Evolutionary conservation across 306 rosid genomes (phyloP).

Genomic region (Lupinus albus): DNA sequence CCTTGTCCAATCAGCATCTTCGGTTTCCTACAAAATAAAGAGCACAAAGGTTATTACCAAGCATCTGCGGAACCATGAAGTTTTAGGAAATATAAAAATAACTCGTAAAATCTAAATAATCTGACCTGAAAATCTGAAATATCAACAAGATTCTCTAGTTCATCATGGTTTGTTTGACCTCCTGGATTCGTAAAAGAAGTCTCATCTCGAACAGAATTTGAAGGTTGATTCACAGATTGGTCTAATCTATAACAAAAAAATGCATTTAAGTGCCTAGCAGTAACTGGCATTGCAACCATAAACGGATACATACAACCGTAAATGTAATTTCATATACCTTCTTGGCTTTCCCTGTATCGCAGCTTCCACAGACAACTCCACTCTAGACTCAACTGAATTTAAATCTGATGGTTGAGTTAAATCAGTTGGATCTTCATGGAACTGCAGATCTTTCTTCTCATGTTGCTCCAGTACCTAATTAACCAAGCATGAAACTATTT

Average conservation of each 20-base stretch:
- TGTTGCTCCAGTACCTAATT: constrained; percentile 59
- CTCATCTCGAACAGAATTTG: constrained; percentile 44
- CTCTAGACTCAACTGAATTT: constrained; percentile 48
- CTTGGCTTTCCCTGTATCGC: constrained; percentile 68
- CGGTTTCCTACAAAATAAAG: constrained; percentile 52
- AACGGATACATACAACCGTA: constrained; percentile 35
- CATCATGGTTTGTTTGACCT: constrained; percentile 37
- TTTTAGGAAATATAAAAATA: constrained; percentile 28
- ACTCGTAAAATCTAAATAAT: constrained; percentile 29
- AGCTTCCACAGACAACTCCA: constrained; percentile 52
- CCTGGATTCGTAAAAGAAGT: constrained; percentile 28
- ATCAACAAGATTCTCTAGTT: constrained; percentile 45
- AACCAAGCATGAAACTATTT: constrained; percentile 45
- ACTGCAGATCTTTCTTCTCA: constrained; percentile 46
- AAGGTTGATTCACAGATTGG: constrained; percentile 47
- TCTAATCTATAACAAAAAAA: constrained; percentile 66
- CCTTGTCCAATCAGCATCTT: constrained; percentile 75
- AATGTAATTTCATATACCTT: constrained; percentile 51
- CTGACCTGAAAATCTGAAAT: constrained; percentile 60
- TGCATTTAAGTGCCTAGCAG: constrained; percentile 39
- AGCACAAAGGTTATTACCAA: constrained; percentile 24
- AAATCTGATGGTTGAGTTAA: constrained; percentile 44
- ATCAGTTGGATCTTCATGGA: constrained; percentile 45
- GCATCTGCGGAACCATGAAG: constrained; percentile 10
- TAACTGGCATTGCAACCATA: constrained; percentile 40